phyloP scores from a whole-genome alignment of 2,329 filamentous ascomycete species.

The Arthrobotrys sphaeroides region DNA sequence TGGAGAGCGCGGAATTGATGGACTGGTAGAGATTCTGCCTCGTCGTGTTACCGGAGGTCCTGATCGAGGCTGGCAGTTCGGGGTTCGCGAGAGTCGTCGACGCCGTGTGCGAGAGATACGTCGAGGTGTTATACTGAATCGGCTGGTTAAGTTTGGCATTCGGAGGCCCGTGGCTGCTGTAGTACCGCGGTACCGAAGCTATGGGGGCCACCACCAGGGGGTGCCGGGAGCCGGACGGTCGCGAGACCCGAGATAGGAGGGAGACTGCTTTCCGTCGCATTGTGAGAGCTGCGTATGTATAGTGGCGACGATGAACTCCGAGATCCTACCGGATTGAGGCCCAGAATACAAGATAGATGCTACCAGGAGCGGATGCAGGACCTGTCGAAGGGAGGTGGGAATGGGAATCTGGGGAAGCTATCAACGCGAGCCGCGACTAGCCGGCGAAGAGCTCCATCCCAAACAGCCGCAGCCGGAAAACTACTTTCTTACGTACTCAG shows the following conservation, averaged over 20 bases:
- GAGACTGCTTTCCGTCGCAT: slow-evolving; percentile 51
- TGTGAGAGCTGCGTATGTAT: slow-evolving; percentile 9
- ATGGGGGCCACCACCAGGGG: slow-evolving; percentile 2
- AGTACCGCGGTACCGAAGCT: slow-evolving; percentile 11
- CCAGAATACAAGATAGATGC: slow-evolving; percentile 5
- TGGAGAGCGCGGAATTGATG: slow-evolving; percentile 87
- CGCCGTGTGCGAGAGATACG: slow-evolving; percentile 78
- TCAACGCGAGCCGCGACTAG: slow-evolving; percentile 49
- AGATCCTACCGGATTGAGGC: slow-evolving; percentile 16
- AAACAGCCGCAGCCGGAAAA: background rate
- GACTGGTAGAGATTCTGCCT: slow-evolving; percentile 94
- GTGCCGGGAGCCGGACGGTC: background rate
- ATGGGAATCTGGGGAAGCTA: slow-evolving; percentile 45
- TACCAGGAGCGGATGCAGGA: slow-evolving; percentile 15
- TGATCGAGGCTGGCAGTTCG: slow-evolving; percentile 74
- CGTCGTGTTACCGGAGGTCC: slow-evolving; percentile 75
- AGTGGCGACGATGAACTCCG: slow-evolving; percentile 4
- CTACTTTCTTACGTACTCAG: background rate
- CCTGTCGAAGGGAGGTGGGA: slow-evolving; percentile 19
- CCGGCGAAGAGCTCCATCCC: slow-evolving; percentile 21
- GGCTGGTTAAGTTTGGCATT: slow-evolving; percentile 75
- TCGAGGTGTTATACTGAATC: slow-evolving; percentile 78
- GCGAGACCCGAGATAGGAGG: slow-evolving; percentile 22
- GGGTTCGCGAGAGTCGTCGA: slow-evolving; percentile 72
- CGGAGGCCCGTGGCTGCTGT: slow-evolving; percentile 33